A percentile compares a stretch with the other conserved stretches of the same genome.
Evolutionary conservation across 345 rosid species (phyloP).

Genomic region (Microthlaspi erraticum): DNA sequence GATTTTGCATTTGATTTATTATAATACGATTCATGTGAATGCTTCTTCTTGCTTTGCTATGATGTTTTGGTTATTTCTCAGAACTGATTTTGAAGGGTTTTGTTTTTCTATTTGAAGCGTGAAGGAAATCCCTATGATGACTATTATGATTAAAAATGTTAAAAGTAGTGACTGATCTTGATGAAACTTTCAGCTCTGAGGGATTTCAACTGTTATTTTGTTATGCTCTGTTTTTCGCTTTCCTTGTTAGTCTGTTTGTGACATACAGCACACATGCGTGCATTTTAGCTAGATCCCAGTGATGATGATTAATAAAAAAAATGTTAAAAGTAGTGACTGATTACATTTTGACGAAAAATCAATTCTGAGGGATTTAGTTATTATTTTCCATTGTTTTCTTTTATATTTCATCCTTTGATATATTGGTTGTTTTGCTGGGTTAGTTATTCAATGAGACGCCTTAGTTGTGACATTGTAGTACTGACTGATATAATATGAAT

Average conservation of each 20-base stretch:
- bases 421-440: not conserved
- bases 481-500: not conserved
- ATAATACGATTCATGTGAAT: not conserved
- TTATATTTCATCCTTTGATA: not conserved
- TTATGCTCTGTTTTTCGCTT: no score
- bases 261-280: not conserved
- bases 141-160: conserved; percentile 25
- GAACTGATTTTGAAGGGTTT: not conserved
- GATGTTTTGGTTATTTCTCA: not conserved
- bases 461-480: not conserved
- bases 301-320: conserved; percentile 24
- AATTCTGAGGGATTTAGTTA: conserved; percentile 28
- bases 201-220: not conserved
- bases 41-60: not conserved
- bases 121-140: conserved; percentile 30
- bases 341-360: conserved; percentile 13
- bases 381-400: not conserved
- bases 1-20: not conserved
- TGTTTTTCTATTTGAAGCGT: not conserved
- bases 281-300: conserved; percentile 18
- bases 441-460: not conserved
- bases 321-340: conserved; percentile 42
- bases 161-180: conserved; percentile 39
- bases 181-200: conserved; percentile 24
- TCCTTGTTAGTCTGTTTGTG: not conserved